Conservation (phyloP, 306 rosid species). For the Trifolium fragiferum region DNA sequence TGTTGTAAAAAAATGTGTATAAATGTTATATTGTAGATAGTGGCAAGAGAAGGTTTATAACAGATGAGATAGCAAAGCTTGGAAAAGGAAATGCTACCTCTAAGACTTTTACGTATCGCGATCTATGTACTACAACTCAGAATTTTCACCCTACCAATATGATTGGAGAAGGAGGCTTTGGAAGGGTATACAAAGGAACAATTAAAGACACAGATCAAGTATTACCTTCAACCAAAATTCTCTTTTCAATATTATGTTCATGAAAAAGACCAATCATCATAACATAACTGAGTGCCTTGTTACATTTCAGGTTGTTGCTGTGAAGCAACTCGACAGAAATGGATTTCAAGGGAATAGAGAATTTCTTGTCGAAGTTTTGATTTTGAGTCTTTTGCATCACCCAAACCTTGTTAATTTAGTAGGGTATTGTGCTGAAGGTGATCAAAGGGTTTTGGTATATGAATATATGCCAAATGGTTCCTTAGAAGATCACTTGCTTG, state of each 20-base stretch:
- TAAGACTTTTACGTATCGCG: slow-evolving; percentile 56
- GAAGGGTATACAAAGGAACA: slow-evolving; percentile 79
- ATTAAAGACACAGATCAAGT: slow-evolving; percentile 62
- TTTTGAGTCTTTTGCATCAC: slow-evolving; percentile 85
- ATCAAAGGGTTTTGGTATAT: slow-evolving; percentile 85
- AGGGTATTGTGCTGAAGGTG: slow-evolving; percentile 93
- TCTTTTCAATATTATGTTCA: slow-evolving; percentile 4
- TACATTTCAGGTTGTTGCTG: slow-evolving; percentile 69
- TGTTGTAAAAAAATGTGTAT: too few species aligned
- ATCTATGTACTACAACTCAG: slow-evolving; percentile 69
- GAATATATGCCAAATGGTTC: slow-evolving; percentile 84
- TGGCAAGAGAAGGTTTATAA: slow-evolving; percentile 39
- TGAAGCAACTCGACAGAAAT: slow-evolving; percentile 93
- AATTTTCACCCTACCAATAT: slow-evolving; percentile 69
- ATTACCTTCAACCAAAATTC: slow-evolving; percentile 28
- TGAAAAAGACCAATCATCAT: not conserved
- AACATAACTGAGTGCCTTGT: slow-evolving; percentile 8
- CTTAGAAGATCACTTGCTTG: slow-evolving; percentile 88
- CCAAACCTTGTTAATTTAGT: slow-evolving; percentile 85
- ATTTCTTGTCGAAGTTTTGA: slow-evolving; percentile 90
- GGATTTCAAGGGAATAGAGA: slow-evolving; percentile 97
- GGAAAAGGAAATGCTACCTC: slow-evolving; percentile 75
- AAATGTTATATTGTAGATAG: slow-evolving; percentile 30
- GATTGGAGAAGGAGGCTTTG: slow-evolving; percentile 94
- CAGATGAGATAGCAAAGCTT: slow-evolving; percentile 61